These are phyloP conservation scores for Boletus rex-veris DNA, from an alignment of 768 basidiomycete genomes.

Conservation along the genomic window DNA sequence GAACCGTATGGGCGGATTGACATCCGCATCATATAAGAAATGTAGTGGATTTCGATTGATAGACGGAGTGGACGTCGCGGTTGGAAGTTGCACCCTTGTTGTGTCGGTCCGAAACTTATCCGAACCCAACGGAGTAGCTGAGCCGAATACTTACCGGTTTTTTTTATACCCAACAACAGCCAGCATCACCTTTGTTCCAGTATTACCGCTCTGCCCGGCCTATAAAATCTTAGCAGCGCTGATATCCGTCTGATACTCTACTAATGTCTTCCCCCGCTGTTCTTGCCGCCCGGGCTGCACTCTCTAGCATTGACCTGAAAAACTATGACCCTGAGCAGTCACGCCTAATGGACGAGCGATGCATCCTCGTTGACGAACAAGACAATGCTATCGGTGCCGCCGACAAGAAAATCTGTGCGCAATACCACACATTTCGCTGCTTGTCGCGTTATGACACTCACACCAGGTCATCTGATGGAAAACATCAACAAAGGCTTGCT, in stretches of 20 bases:
- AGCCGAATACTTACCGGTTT: not conserved
- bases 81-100: not conserved
- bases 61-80: not conserved
- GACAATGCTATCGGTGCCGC: slow-evolving; percentile 81
- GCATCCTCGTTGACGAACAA: slow-evolving; percentile 87
- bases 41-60: not conserved
- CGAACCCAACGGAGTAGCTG: not conserved
- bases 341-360: slow-evolving; percentile 92
- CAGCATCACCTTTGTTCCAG: not conserved
- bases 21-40: slow-evolving; percentile 36
- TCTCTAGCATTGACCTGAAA: slow-evolving; percentile 74
- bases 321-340: slow-evolving; percentile 91
- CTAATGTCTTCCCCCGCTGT: slow-evolving; percentile 60
- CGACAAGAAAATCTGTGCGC: slow-evolving; percentile 94
- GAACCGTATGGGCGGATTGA: slow-evolving; percentile 55
- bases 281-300: slow-evolving; percentile 55
- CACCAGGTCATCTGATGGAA: slow-evolving; percentile 87
- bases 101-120: slow-evolving; percentile 6
- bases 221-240: slow-evolving; percentile 5
- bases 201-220: not conserved
- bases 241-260: slow-evolving; percentile 6
- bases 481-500: slow-evolving; percentile 92
- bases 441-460: not conserved
- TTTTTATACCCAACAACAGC: not conserved
- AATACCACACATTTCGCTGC: slow-evolving; percentile 11